A percentile compares a stretch with the other conserved stretches of the same genome.
Conservation (phyloP, 306 rosid genomes). For the Citrullus mucosospermus region DNA sequence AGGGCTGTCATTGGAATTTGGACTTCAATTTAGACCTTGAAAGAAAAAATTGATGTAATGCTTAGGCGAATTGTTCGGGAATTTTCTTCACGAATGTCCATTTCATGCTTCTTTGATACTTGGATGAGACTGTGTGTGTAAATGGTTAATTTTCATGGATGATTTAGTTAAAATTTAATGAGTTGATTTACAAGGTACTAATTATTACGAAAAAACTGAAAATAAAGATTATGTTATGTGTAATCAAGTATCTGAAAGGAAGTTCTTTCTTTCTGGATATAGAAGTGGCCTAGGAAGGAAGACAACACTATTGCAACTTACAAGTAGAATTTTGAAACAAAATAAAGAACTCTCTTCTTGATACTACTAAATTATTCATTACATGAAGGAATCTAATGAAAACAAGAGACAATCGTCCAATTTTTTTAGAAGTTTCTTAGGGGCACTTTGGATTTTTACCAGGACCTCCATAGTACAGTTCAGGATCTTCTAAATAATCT, state of each 20-base stretch:
- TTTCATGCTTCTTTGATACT: background rate
- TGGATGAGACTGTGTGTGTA: background rate
- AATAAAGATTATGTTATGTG: background rate
- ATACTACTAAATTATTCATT: background rate
- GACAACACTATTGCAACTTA: background rate
- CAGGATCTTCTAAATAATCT: constrained; percentile 48
- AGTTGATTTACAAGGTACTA: background rate
- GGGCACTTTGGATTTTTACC: constrained; percentile 41
- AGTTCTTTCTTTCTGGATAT: background rate
- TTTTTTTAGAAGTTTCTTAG: background rate
- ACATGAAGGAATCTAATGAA: background rate
- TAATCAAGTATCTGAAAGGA: background rate
- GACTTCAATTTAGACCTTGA: background rate
- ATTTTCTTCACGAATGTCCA: background rate
- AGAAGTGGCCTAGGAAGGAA: background rate
- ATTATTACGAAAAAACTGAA: background rate
- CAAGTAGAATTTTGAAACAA: background rate
- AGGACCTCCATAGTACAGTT: constrained; percentile 57
- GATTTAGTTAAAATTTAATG: background rate
- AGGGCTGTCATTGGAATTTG: background rate
- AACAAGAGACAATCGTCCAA: background rate
- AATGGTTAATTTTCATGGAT: too few species aligned
- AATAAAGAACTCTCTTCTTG: background rate
- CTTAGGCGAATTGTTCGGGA: background rate
- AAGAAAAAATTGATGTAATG: background rate